These are phyloP conservation scores for Rhizopogon salebrosus DNA, from an alignment of 768 basidiomycete genomes.

Conservation along the genomic window DNA sequence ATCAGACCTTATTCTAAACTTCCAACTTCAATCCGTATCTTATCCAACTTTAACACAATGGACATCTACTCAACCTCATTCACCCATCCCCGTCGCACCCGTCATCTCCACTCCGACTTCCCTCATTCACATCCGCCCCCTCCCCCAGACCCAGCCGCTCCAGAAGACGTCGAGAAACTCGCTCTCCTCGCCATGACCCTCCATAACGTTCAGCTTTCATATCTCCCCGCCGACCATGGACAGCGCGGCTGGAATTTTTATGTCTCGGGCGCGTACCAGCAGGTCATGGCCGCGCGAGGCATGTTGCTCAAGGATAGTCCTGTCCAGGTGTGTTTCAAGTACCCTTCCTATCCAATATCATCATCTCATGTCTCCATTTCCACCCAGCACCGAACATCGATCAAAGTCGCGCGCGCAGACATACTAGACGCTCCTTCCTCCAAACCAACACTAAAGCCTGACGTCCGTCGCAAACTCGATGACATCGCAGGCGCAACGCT, in stretches of 20 bases:
- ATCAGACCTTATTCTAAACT: conserved; percentile 5
- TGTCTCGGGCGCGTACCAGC: conserved; percentile 86
- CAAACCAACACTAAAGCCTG: conserved; percentile 74
- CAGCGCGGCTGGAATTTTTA: conserved; percentile 80
- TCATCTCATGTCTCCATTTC: conserved; percentile 12
- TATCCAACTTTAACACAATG: conserved; percentile 40
- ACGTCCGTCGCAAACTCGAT: conserved; percentile 82
- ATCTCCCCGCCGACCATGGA: conserved; percentile 65
- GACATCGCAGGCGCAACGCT: conserved; percentile 91
- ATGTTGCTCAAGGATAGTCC: conserved; percentile 88
- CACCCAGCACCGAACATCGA: conserved; percentile 70
- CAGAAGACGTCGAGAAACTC: conserved; percentile 76
- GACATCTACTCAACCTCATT: conserved; percentile 95
- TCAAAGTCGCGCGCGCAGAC: conserved; percentile 90
- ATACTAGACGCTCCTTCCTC: conserved; percentile 82
- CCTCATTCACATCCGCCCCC: conserved; percentile 31
- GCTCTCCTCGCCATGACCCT: conserved; percentile 73
- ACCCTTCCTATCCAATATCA: conserved; percentile 5
- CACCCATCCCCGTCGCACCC: conserved; percentile 81
- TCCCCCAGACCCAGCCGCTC: conserved; percentile 30
- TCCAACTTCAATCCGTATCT: conserved; percentile 11
- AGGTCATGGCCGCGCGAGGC: conserved; percentile 87
- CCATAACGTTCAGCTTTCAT: conserved; percentile 82
- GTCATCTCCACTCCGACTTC: conserved; percentile 51
- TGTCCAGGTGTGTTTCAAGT: conserved; percentile 52